Evolutionary conservation across 805 yeast species (phyloP).

Genomic region (Metschnikowia cerradonensis): DNA sequence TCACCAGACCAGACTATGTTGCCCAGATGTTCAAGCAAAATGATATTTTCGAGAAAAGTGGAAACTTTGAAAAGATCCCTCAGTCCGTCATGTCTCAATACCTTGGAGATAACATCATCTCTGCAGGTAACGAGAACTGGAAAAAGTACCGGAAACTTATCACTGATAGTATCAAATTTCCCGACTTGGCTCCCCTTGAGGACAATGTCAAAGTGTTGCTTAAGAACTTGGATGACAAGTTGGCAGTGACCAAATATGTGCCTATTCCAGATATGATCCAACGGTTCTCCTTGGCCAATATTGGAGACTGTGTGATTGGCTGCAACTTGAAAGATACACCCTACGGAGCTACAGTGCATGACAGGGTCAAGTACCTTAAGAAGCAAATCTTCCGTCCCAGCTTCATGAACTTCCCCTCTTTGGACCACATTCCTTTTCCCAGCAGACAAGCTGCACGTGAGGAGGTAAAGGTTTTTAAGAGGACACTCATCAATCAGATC

Average conservation of each 20-base stretch:
- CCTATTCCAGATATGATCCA: slow-evolving; percentile 38
- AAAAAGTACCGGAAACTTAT: slow-evolving; percentile 42
- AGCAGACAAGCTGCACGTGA: slow-evolving; percentile 41
- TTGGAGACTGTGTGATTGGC: slow-evolving; percentile 49
- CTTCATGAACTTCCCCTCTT: slow-evolving; percentile 51
- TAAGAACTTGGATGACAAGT: slow-evolving; percentile 16
- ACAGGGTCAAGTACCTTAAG: slow-evolving; percentile 42
- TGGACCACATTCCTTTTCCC: slow-evolving; percentile 48
- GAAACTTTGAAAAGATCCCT: slow-evolving; percentile 57
- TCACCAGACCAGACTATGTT: slow-evolving; percentile 46
- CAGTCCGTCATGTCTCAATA: slow-evolving; percentile 50
- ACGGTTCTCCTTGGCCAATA: slow-evolving; percentile 44
- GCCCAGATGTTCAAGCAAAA: slow-evolving; percentile 47
- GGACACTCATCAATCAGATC: slow-evolving; percentile 7
- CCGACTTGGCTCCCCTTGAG: slow-evolving; percentile 35
- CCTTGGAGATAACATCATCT: slow-evolving; percentile 58
- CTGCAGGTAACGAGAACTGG: slow-evolving; percentile 56
- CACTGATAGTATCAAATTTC: slow-evolving; percentile 48
- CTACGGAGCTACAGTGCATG: slow-evolving; percentile 32
- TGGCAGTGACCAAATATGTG: slow-evolving; percentile 5
- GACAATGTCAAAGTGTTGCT: slow-evolving; percentile 37
- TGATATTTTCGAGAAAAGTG: slow-evolving; percentile 51
- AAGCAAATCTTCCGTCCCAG: slow-evolving; percentile 52
- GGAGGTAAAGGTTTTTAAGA: slow-evolving; percentile 28
- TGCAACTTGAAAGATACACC: slow-evolving; percentile 41